Evolutionary conservation across 1,139 yeast species (phyloP).

Genomic region (Wickerhamomyces sp.): DNA sequence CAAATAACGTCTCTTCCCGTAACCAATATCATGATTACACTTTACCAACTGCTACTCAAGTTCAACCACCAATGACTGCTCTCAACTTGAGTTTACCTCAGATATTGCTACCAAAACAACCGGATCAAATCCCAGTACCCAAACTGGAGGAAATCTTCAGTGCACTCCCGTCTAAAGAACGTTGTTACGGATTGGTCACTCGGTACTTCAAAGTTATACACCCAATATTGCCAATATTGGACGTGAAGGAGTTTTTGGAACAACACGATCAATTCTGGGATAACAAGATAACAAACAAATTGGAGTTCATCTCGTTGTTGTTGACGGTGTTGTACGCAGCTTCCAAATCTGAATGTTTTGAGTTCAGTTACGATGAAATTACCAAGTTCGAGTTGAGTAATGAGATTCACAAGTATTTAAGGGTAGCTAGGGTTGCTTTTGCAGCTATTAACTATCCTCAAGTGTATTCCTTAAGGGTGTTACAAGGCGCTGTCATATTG

Average conservation of each 20-base stretch:
- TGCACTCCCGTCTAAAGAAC: slow-evolving; percentile 34
- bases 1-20: slow-evolving; percentile 10
- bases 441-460: slow-evolving; percentile 50
- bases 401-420: slow-evolving; percentile 43
- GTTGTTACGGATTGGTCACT: slow-evolving; percentile 45
- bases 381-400: slow-evolving; percentile 35
- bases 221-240: slow-evolving; percentile 46
- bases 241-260: slow-evolving; percentile 34
- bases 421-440: slow-evolving; percentile 43
- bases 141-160: slow-evolving; percentile 22
- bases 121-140: slow-evolving; percentile 17
- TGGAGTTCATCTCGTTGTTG: slow-evolving; percentile 43
- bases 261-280: slow-evolving; percentile 51
- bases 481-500: slow-evolving; percentile 46
- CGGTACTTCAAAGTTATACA: slow-evolving; percentile 49
- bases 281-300: slow-evolving; percentile 18
- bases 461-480: slow-evolving; percentile 41
- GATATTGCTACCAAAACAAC: slow-evolving; percentile 18
- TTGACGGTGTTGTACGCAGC: slow-evolving; percentile 51
- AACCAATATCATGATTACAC: slow-evolving; percentile 14
- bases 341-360: slow-evolving; percentile 51
- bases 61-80: slow-evolving; percentile 8
- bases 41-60: slow-evolving; percentile 10
- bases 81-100: slow-evolving; percentile 19
- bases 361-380: slow-evolving; percentile 30